A percentile compares a stretch with the other conserved stretches of the same genome.
Evolutionary conservation across 306 rosid genomes (phyloP).

Genomic region (Castanea sativa): DNA sequence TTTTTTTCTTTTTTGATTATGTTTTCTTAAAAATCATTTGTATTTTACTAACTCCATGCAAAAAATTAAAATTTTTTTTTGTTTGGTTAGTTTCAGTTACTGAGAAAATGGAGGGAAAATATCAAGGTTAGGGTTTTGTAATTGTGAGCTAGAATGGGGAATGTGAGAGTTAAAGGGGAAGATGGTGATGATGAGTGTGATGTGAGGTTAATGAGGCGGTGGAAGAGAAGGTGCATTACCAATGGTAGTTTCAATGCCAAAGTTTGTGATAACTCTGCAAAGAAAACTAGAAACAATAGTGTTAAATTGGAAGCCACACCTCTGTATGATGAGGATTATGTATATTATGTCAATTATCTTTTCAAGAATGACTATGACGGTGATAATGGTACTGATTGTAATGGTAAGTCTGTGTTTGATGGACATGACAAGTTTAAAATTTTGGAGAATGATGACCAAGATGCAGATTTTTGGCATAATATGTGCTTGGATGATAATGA

Average conservation of each 20-base stretch:
- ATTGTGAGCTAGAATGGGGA: conserved; percentile 19
- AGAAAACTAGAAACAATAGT: neutral
- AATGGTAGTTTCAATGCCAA: neutral
- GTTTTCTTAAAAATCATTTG: neutral
- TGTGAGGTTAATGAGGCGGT: conserved; percentile 37
- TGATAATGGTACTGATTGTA: neutral
- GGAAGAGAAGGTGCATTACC: conserved; percentile 33
- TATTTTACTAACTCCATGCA: no score
- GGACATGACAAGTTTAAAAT: neutral
- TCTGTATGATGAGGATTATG: neutral
- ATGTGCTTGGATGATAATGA: neutral
- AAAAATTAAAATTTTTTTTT: neutral
- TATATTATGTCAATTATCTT: neutral
- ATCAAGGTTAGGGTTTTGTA: neutral
- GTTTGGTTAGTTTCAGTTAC: neutral
- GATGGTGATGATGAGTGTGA: conserved; percentile 9
- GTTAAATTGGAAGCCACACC: neutral
- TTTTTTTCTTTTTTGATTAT: neutral
- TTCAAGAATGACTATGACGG: neutral
- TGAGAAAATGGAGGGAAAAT: neutral
- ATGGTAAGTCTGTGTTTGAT: neutral
- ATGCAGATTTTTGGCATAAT: neutral
- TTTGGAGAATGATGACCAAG: neutral
- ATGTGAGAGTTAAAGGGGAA: neutral
- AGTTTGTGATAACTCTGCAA: neutral